phyloP scores from a whole-genome alignment of 768 basidiomycete species.

The Phaffia tasmanica region DNA sequence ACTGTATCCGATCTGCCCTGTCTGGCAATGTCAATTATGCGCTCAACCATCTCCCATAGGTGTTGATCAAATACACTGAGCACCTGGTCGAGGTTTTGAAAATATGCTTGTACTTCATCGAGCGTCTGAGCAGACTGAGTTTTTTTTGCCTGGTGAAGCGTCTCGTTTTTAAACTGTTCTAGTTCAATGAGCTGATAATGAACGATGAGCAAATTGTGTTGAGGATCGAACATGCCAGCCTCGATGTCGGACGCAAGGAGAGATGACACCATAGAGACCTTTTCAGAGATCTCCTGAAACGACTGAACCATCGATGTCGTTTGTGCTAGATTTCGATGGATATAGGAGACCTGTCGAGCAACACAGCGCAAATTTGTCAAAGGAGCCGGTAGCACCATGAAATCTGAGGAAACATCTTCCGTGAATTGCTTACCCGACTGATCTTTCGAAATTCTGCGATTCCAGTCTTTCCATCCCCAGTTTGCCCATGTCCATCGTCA shows the following conservation, averaged over 20 bases:
- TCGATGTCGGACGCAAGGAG: conserved; percentile 63
- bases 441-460: conserved; percentile 67
- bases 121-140: conserved; percentile 58
- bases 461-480: conserved; percentile 41
- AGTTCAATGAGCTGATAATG: conserved; percentile 88
- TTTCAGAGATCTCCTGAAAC: conserved; percentile 78
- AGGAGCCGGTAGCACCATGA: neutral
- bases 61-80: conserved; percentile 77
- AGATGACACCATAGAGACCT: conserved; percentile 63
- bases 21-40: conserved; percentile 47
- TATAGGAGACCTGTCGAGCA: conserved; percentile 66
- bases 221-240: conserved; percentile 64
- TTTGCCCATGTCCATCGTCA: conserved; percentile 55
- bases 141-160: conserved; percentile 79
- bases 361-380: neutral
- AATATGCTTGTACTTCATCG: conserved; percentile 15
- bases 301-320: conserved; percentile 94
- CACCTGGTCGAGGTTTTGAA: conserved; percentile 52
- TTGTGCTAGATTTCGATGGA: conserved; percentile 87
- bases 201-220: conserved; percentile 70
- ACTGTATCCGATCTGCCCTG: conserved; percentile 77
- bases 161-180: conserved; percentile 86
- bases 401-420: neutral
- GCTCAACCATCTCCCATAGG: conserved; percentile 46
- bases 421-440: conserved; percentile 53